These are phyloP conservation scores for Furcasterigmium sp. DNA, from an alignment of 2,329 filamentous ascomycete genomes.

Conservation along the genomic window DNA sequence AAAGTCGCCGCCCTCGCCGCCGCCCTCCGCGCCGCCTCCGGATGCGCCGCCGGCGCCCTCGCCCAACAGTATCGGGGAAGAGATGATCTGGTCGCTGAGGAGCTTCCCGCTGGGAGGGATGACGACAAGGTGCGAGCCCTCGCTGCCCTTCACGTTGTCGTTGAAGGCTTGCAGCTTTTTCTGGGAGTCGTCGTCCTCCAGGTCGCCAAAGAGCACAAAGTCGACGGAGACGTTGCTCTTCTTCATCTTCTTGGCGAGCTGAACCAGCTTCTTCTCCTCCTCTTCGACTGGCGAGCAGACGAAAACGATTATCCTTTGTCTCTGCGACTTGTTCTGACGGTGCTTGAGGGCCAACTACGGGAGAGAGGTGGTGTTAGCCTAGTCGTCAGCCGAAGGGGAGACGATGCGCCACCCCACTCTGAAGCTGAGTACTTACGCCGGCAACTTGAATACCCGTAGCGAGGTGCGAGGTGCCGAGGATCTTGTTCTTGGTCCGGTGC, in stretches of 20 bases:
- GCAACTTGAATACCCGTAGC: slow-evolving; percentile 95
- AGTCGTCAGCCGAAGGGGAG: not conserved
- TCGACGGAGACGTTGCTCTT: slow-evolving; percentile 93
- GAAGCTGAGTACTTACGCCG: slow-evolving; percentile 69
- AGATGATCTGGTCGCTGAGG: slow-evolving; percentile 85
- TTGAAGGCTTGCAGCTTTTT: slow-evolving; percentile 95
- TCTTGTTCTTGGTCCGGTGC: slow-evolving; percentile 85
- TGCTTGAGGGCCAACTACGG: slow-evolving; percentile 89
- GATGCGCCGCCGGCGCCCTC: slow-evolving; percentile 59
- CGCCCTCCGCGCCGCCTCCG: slow-evolving; percentile 53
- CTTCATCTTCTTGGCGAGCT: slow-evolving; percentile 97
- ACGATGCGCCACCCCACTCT: no score
- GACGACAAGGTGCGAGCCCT: slow-evolving; percentile 86
- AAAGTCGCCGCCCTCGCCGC: slow-evolving; percentile 57
- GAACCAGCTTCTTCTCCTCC: slow-evolving; percentile 80
- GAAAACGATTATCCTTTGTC: slow-evolving; percentile 95
- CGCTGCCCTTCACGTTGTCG: slow-evolving; percentile 83
- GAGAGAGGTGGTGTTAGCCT: slow-evolving; percentile 12
- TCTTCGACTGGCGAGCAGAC: slow-evolving; percentile 90
- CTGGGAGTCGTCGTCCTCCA: slow-evolving; percentile 80
- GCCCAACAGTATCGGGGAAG: slow-evolving; percentile 83
- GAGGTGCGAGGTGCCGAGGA: slow-evolving; percentile 81
- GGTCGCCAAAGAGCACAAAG: slow-evolving; percentile 90
- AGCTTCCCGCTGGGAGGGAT: slow-evolving; percentile 88
- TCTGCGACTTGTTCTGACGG: slow-evolving; percentile 94